A percentile compares a stretch with the other conserved stretches of the same genome.
These are phyloP conservation scores for Lolium rigidum DNA, from an alignment of 176 grass and related monocot genomes.

Conservation along the genomic window DNA sequence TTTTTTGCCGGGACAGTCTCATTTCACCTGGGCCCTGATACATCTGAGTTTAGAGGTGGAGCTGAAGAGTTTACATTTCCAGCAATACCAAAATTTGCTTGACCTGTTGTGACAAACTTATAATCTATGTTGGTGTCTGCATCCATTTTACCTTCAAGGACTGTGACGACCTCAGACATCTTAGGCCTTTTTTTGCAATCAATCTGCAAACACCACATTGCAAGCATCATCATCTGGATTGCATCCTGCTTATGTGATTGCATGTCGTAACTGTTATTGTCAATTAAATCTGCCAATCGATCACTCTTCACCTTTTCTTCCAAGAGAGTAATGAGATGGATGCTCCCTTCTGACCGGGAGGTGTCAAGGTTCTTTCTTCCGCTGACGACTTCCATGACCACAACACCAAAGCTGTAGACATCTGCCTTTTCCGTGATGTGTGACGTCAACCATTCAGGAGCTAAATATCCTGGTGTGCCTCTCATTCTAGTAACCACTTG, in stretches of 20 bases:
- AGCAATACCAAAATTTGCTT: not conserved
- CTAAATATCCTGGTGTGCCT: conserved; percentile 15
- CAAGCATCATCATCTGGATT: conserved; percentile 39
- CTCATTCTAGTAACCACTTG: conserved; percentile 23
- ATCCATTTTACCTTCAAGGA: conserved; percentile 46
- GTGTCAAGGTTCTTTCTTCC: conserved; percentile 16
- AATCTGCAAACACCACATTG: conserved; percentile 64
- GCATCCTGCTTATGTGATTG: conserved; percentile 5
- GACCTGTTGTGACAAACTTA: conserved; percentile 31
- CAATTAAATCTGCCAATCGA: not conserved
- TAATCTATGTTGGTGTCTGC: conserved; percentile 39
- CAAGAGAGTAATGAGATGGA: conserved; percentile 7
- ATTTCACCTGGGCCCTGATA: conserved; percentile 47
- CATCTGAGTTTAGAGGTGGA: conserved; percentile 29
- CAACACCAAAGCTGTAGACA: not conserved
- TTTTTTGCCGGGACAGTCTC: not conserved
- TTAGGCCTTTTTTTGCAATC: conserved; percentile 51
- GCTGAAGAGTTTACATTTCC: conserved; percentile 9
- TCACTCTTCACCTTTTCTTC: not conserved
- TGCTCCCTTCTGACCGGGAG: not conserved
- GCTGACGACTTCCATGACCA: not conserved
- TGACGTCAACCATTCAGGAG: conserved; percentile 25
- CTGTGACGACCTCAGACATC: conserved; percentile 58
- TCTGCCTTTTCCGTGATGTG: not conserved
- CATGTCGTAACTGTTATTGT: not conserved